Evolutionary conservation across 257 asterid species (phyloP).

Genomic region (Mitragyna speciosa): DNA sequence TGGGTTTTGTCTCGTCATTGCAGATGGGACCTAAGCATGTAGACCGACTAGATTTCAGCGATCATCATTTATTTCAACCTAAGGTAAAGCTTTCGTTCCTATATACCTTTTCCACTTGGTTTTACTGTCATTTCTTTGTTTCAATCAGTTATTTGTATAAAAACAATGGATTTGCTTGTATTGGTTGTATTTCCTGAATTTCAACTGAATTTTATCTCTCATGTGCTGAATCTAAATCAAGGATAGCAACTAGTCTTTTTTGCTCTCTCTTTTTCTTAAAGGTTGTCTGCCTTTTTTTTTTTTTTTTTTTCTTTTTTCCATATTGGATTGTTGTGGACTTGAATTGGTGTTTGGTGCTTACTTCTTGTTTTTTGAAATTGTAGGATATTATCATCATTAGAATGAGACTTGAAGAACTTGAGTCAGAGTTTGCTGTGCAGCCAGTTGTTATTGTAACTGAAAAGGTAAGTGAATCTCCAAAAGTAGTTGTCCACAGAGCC

Average conservation of each 20-base stretch:
- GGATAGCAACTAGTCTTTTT: background rate
- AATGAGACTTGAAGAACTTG: constrained; percentile 59
- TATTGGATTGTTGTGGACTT: background rate
- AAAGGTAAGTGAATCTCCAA: constrained; percentile 51
- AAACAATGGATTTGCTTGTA: background rate
- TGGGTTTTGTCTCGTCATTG: constrained; percentile 24
- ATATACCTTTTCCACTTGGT: constrained; percentile 6
- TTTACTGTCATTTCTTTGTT: background rate
- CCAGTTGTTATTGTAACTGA: constrained; percentile 79
- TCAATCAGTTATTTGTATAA: background rate
- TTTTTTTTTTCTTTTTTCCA: background rate
- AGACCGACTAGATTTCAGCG: constrained; percentile 81
- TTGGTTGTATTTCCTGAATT: background rate
- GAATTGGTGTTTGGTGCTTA: constrained; percentile 6
- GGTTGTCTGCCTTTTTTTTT: too few relatives aligned
- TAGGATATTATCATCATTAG: constrained; percentile 64
- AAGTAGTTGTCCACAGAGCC: background rate
- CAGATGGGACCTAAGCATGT: constrained; percentile 82
- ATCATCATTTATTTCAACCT: constrained; percentile 66
- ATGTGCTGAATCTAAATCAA: background rate
- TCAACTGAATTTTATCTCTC: background rate
- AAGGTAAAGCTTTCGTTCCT: constrained; percentile 40
- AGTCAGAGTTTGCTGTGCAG: constrained; percentile 42
- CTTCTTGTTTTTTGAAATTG: constrained; percentile 17
- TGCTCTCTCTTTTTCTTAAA: background rate